phyloP scores from a whole-genome alignment of 2,329 filamentous ascomycete species.

The Ophiostoma sp. region DNA sequence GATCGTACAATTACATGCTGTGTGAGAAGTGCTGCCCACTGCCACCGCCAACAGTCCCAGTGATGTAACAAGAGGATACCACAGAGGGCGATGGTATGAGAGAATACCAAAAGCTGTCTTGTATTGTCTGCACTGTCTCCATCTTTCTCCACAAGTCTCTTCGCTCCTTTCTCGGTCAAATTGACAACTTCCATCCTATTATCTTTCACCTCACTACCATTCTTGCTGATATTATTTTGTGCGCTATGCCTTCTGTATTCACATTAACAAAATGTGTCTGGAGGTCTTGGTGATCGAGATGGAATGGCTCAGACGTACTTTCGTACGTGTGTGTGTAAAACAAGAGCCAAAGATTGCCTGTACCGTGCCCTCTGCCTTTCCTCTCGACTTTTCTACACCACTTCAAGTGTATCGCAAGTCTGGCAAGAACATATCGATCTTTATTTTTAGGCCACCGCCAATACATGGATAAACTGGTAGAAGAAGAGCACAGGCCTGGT shows the following conservation, averaged over 20 bases:
- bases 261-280: too few species aligned
- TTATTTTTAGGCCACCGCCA: not conserved
- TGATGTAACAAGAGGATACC: not conserved
- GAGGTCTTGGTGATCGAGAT: not conserved
- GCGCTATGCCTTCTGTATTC: not conserved
- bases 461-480: not conserved
- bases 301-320: not conserved
- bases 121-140: not conserved
- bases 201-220: not conserved
- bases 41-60: not conserved
- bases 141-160: not conserved
- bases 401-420: too few species aligned
- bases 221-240: not conserved
- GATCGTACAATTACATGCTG: not conserved
- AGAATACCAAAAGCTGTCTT: not conserved
- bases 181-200: not conserved
- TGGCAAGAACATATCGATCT: not conserved
- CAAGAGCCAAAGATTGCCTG: too few species aligned
- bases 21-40: not conserved
- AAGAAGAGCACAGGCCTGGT: not conserved
- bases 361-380: too few species aligned
- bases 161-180: constrained; percentile 1
- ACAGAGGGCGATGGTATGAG: not conserved
- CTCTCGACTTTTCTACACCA: too few species aligned
- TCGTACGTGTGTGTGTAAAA: too few species aligned